Evolutionary conservation across 257 asterid species (phyloP).

Genomic region (Gentiana macrophylla): DNA sequence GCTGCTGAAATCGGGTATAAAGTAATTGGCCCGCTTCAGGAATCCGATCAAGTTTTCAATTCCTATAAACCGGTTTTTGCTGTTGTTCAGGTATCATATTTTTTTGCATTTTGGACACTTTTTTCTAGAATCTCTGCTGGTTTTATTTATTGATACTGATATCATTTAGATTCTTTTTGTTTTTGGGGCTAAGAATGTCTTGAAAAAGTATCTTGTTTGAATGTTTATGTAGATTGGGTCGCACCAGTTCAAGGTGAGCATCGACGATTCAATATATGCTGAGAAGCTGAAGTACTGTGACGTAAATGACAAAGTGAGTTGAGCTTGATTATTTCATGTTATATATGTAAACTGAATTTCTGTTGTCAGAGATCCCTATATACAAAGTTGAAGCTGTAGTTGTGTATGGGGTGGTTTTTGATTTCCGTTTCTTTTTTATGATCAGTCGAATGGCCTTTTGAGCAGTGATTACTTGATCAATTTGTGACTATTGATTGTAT

Average conservation of each 20-base stretch:
- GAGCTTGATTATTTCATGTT: neutral
- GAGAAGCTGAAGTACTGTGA: constrained; percentile 87
- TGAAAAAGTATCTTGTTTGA: no score
- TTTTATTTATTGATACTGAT: neutral
- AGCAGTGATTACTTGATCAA: no score
- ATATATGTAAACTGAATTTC: neutral
- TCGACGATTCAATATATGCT: constrained; percentile 56
- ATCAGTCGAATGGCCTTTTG: no score
- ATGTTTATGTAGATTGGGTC: constrained; percentile 62
- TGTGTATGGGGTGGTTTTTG: neutral
- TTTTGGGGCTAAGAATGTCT: no score
- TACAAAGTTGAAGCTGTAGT: neutral
- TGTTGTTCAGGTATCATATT: constrained; percentile 54
- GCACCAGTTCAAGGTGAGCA: constrained; percentile 95
- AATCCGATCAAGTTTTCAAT: constrained; percentile 47
- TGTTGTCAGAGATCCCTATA: no score
- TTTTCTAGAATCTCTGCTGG: neutral
- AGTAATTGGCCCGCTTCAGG: constrained; percentile 57
- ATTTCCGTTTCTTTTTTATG: no score
- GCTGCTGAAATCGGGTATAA: constrained; percentile 67
- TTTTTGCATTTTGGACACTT: no score
- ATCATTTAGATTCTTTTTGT: no score
- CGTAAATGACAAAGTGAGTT: constrained; percentile 77
- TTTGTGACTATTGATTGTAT: no score
- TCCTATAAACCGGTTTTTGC: constrained; percentile 69